Evolutionary conservation across 139 green algal genomes (phyloP), one percentile per base, ranked within the genome.

Genomic region (Chlorokybus atmophyticus): DNA sequence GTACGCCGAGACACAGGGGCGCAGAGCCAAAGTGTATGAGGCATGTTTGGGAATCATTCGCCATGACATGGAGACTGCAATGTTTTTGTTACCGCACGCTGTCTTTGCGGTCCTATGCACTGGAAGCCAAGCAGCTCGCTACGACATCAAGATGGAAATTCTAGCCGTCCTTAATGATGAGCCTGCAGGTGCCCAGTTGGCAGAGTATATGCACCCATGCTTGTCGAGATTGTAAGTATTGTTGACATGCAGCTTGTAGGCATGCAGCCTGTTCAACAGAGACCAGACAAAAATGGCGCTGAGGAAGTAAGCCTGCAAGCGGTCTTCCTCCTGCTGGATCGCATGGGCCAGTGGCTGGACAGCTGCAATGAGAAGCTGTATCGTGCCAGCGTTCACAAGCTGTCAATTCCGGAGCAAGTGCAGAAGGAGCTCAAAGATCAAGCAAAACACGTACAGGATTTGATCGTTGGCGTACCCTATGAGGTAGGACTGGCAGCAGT

Each of bases 311-410:
- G 53, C 50, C 57, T 76, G 27, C 84, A 94, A 67, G 72, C 79
- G 1, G 64, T 94, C 1, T 95, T 96, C 50, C 56, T 59, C 0
- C 67, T 94, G 39, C 70, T 96, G 24, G 88, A 96, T 60, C 67
- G 73, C 32, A 64, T 96, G 29, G 59, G 73, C 21, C 62, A 62
- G 2, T 95, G 83, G 83, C 30, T 70, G 27, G 57, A 64, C 32
- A 4, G 38, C 28, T n/a, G 32, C 19, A 6, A 48, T 23, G 28
- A 14, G 24, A 4, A 21, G 17, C 50, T 21, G 19, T 29, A 27
- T 7, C 27, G 29, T n/a, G n/a, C n/a, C n/a, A n/a, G n/a, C n/a
- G n/a, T n/a, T n/a, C n/a, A n/a, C n/a, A n/a, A n/a, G n/a, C n/a
- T n/a, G n/a, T n/a, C n/a, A n/a, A n/a, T n/a, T n/a, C n/a, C n/a